A percentile compares a stretch with the other conserved stretches of the same genome.
Conservation (phyloP, 2,329 filamentous ascomycete species). For the Trichoderma breve region DNA sequence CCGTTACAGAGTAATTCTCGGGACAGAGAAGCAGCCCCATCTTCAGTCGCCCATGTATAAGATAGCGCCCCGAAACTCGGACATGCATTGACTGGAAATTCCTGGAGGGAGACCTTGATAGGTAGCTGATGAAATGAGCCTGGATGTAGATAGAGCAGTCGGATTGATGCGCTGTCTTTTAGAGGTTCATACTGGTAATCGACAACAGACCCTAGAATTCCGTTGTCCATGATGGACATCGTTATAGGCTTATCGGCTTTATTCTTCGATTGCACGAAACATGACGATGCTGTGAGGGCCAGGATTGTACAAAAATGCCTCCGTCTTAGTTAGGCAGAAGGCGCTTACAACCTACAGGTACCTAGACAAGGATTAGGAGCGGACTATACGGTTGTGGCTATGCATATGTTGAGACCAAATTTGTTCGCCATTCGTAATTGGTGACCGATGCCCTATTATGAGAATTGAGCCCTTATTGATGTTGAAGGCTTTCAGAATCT, state of each 20-base stretch:
- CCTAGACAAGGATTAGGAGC: background rate
- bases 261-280: background rate
- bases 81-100: background rate
- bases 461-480: background rate
- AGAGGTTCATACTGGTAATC: background rate
- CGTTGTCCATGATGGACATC: background rate
- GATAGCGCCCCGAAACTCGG: background rate
- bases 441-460: no score
- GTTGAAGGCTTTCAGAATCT: background rate
- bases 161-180: background rate
- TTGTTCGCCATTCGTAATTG: background rate
- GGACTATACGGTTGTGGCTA: background rate
- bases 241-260: accelerated
- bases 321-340: background rate
- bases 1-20: background rate
- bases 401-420: background rate
- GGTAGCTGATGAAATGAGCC: background rate
- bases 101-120: background rate
- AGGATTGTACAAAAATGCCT: background rate
- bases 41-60: background rate
- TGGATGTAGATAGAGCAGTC: background rate
- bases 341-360: no score
- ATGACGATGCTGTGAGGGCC: background rate
- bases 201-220: background rate
- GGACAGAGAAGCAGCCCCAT: background rate